A percentile compares a stretch with the other conserved stretches of the same genome.
phyloP scores from a whole-genome alignment of 371 early-diverging fungal genomes.

The Globomyces sp. region DNA sequence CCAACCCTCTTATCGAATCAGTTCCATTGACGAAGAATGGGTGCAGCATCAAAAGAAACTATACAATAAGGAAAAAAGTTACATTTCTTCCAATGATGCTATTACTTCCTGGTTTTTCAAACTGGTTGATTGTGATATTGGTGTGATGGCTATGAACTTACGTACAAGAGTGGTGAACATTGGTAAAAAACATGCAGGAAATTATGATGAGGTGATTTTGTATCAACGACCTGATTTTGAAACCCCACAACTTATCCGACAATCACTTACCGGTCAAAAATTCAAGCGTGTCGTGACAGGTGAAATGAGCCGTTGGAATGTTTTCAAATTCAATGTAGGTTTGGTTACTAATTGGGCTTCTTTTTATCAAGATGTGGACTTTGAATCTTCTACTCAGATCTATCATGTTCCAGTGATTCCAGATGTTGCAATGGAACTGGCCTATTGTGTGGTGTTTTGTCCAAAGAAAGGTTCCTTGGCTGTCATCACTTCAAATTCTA shows the following conservation, averaged over 20 bases:
- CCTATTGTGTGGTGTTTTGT: no score
- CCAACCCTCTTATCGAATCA: no score
- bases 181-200: conserved; percentile 5
- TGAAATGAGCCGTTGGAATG: background rate
- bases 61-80: no score
- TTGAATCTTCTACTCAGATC: no score
- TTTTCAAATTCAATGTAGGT: background rate
- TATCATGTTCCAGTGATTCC: no score
- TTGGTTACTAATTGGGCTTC: background rate
- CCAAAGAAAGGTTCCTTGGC: no score
- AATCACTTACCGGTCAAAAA: background rate
- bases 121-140: background rate
- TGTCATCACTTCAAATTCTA: no score
- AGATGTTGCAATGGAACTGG: no score
- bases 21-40: no score
- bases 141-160: conserved; percentile 10
- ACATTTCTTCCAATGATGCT: conserved; percentile 13
- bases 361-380: no score
- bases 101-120: conserved; percentile 12
- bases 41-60: no score
- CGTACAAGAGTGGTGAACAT: background rate
- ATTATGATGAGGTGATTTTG: background rate
- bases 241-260: background rate
- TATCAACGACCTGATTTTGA: background rate
- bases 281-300: background rate